phyloP scores from a whole-genome alignment of 805 yeast species.

The Ogataea pilisensis region DNA sequence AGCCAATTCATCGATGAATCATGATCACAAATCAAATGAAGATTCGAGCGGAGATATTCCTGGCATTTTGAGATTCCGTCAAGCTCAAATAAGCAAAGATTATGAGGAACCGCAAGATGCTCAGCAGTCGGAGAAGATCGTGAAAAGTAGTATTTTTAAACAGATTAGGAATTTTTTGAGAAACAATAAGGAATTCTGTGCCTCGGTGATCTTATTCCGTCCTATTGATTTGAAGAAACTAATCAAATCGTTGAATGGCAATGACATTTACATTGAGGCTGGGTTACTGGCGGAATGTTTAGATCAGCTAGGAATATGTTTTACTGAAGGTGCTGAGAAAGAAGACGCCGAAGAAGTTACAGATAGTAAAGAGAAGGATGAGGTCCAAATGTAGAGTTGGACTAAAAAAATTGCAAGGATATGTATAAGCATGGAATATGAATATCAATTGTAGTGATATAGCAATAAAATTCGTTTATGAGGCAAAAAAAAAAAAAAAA shows the following conservation, averaged over 20 bases:
- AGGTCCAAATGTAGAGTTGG: background rate
- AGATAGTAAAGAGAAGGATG: conserved; percentile 2
- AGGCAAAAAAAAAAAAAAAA: too few species aligned
- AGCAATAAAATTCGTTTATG: too few species aligned
- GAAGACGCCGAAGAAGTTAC: background rate
- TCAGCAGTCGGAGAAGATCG: conserved; percentile 7
- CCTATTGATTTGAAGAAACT: conserved; percentile 24
- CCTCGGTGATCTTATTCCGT: conserved; percentile 18
- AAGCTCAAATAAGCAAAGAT: conserved; percentile 11
- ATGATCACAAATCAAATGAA: too few species aligned
- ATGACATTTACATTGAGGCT: conserved; percentile 19
- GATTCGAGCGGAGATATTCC: too few species aligned
- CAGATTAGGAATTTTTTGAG: conserved; percentile 17
- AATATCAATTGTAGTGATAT: too few species aligned
- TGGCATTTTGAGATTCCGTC: conserved; percentile 11
- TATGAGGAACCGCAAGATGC: conserved; percentile 10
- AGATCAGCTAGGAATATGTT: conserved; percentile 28
- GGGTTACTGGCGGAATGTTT: conserved; percentile 20
- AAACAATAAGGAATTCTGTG: conserved; percentile 12
- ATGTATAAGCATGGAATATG: conserved; percentile 1
- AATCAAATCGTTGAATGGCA: conserved; percentile 9
- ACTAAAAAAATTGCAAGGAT: background rate
- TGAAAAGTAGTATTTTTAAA: conserved; percentile 11
- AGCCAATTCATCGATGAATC: too few species aligned
- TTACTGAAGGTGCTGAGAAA: conserved; percentile 12